Conservation (phyloP, 1,284 basidiomycete species). For the Ustilago shanxiensis region DNA sequence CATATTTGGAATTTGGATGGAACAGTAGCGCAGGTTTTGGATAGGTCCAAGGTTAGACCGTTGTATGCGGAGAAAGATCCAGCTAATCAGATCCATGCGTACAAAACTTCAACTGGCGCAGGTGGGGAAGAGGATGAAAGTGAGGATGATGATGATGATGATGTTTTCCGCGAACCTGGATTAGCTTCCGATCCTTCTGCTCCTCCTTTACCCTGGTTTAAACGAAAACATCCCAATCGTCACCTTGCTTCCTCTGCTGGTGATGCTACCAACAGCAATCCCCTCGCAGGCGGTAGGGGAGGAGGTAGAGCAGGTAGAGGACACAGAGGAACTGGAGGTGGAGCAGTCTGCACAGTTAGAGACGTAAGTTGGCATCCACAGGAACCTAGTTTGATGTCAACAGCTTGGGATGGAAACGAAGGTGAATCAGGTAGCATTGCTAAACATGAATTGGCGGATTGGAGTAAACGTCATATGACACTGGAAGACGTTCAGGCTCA, state of each 20-base stretch:
- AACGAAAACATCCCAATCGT: constrained; percentile 30
- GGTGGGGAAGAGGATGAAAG: constrained; percentile 13
- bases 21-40: constrained; percentile 82
- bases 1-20: constrained; percentile 95
- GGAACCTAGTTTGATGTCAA: constrained; percentile 91
- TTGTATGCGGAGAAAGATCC: constrained; percentile 72
- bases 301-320: constrained; percentile 26
- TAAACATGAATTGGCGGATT: constrained; percentile 50
- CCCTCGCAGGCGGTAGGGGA: background rate
- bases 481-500: constrained; percentile 36
- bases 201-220: constrained; percentile 45
- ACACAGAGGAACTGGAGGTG: constrained; percentile 41
- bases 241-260: background rate
- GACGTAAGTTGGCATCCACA: constrained; percentile 92
- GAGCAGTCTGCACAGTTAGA: constrained; percentile 74
- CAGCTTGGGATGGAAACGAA: constrained; percentile 80
- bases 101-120: constrained; percentile 36
- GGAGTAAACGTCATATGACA: constrained; percentile 48
- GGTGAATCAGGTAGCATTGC: constrained; percentile 59
- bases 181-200: constrained; percentile 56
- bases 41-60: constrained; percentile 82
- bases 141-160: constrained; percentile 25
- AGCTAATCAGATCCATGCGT: constrained; percentile 66
- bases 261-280: constrained; percentile 14
- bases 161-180: constrained; percentile 24